Evolutionary conservation across 805 yeast species (phyloP), one percentile per base, ranked within the genome.

Genomic region (Wickerhamia fluorescens): DNA sequence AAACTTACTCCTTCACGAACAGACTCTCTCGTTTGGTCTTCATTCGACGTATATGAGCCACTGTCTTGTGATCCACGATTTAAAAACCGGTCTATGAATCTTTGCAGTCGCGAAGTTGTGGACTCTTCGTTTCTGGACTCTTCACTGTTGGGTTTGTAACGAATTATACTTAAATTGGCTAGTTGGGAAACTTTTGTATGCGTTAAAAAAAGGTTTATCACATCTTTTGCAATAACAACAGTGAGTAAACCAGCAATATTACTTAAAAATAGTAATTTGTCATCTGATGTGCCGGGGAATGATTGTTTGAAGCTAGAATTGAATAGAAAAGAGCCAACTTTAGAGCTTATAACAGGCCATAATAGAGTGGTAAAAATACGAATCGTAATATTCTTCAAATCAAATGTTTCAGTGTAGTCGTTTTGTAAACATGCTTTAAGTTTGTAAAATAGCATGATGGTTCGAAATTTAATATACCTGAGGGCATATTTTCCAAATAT

Each of bases 281-380:
- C 49, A 8, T 24, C 27, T 13, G 39, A 37, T 13, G 36, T 17
- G 3, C 9, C 19, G 10, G 32, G 31, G 27, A 24, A 16, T 10
- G 35, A 29, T 25, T 33, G 19, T 6, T 37, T 41, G 7, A 61
- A 31, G 5, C 50, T 18, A 12, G 27, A 27, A n/a, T n/a, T n/a
- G n/a, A 25, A 20, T n/a, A 17, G 14, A 16, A 20, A 15, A 8
- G 5, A n/a, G 1, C 68, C 68, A 3, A 58, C 17, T 28, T 56
- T 54, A 0, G 65, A 49, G 6, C 62, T 51, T 8, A 53, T 20
- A 30, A 49, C 57, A 9, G 69, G 69, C 68, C 68, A 62, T 22
- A 53, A 11, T n/a, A 56, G 15, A 2, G 68, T 56, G 8, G 66
- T 50, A 10, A 59, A 29, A 7, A 47, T 38, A 20, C 55, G 34